Evolutionary conservation across 495 filamentous ascomycete genomes (phyloP), one percentile per base, ranked within the genome.

Genomic region (Letharia lupina): DNA sequence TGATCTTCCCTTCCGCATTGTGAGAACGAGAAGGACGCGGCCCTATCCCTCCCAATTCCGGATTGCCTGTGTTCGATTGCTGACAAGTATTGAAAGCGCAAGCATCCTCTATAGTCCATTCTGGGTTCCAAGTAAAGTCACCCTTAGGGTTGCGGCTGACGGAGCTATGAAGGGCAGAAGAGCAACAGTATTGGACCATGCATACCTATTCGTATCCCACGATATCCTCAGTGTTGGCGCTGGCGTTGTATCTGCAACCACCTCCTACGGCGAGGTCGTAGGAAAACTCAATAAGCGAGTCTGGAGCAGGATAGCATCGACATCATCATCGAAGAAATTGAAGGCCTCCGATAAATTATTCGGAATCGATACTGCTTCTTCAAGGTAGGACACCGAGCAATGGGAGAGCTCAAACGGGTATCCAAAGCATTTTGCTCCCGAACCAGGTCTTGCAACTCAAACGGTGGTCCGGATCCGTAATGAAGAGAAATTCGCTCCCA

Each of bases 11-110:
- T 35, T 33, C 20, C 33, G 13, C 31, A 50, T 62, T 62, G 39
- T 47, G 60, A 33, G 5, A 20, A 35, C 28, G 2, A 8, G 8
- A 18, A 44, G 41, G 18, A 50, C 42, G 15, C 48, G 48, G 28
- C 48, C 61, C 61, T 13, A 50, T 62, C 20, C 61, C 42, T n/a
- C 61, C 61, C 12, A 62, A n/a, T 50, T 62, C 41, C 18, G 61
- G 61, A 62, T 62, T 62, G 10, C 42, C 44, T 62, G 31, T 23
- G 31, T 62, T 47, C 23, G 61, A 41, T 62, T 62, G 61, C 41
- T 62, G 16, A 44, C 61, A 62, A 13, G 61, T 62, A 33, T 62
- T 31, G 44, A 62, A 62, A 33, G 39, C 42, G 28, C 61, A 62
- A 45, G 42, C 8, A 48, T 20, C 15, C 37, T 35, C 41, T 16